These are phyloP conservation scores for Salix udensis DNA, from an alignment of 345 rosid genomes.

Conservation along the genomic window DNA sequence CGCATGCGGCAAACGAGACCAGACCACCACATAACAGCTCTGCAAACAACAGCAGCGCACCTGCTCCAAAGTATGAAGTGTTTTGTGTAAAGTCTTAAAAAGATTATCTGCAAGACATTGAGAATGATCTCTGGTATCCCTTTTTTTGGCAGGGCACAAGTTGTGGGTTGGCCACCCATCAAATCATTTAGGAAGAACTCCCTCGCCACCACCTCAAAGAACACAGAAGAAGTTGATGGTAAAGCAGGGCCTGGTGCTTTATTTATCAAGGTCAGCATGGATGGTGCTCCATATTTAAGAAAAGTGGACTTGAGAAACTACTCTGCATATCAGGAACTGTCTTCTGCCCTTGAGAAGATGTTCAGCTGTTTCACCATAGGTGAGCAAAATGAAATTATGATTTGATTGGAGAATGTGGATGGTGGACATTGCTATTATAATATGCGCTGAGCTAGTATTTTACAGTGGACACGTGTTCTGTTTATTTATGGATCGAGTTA, in stretches of 20 bases:
- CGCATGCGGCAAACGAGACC: conserved; percentile 29
- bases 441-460: neutral
- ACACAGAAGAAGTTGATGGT: conserved; percentile 32
- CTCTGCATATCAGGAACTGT: conserved; percentile 27
- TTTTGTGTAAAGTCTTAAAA: neutral
- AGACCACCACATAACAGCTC: conserved; percentile 20
- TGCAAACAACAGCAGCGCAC: conserved; percentile 24
- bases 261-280: conserved; percentile 34
- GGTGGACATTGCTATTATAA: neutral
- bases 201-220: conserved; percentile 31
- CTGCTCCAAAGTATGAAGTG: conserved; percentile 26
- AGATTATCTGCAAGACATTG: neutral
- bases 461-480: too few species aligned
- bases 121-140: neutral
- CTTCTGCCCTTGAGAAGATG: conserved; percentile 38
- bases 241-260: conserved; percentile 25
- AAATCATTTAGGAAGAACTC: conserved; percentile 33
- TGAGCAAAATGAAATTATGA: conserved; percentile 8
- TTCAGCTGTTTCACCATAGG: conserved; percentile 36
- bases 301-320: conserved; percentile 33
- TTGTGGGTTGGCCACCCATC: conserved; percentile 38
- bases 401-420: neutral
- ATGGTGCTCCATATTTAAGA: conserved; percentile 35
- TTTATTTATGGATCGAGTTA: conserved; percentile 23
- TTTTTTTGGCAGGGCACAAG: conserved; percentile 31